Evolutionary conservation across 1,139 yeast genomes (phyloP).

Genomic region (Hansenula sp.): DNA sequence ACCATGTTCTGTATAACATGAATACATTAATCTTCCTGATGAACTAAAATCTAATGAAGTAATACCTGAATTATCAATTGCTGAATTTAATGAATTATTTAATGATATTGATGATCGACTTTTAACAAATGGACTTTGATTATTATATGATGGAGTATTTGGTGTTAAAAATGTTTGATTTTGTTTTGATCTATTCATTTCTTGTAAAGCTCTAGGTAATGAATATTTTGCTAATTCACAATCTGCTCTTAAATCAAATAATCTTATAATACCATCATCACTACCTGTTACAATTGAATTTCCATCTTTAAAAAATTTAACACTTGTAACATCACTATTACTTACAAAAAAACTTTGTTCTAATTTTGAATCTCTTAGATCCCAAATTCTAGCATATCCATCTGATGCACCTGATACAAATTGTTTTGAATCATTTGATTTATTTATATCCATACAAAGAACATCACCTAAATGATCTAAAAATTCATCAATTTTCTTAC

Average conservation of each 20-base stretch:
- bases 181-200: conserved; percentile 6
- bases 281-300: conserved; percentile 65
- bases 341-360: conserved; percentile 59
- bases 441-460: conserved; percentile 41
- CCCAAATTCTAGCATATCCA: conserved; percentile 73
- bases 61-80: conserved; percentile 58
- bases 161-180: conserved; percentile 17
- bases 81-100: conserved; percentile 25
- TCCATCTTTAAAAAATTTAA: conserved; percentile 70
- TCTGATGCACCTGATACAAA: conserved; percentile 78
- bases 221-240: conserved; percentile 58
- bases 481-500: conserved; percentile 50
- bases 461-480: conserved; percentile 83
- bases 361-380: conserved; percentile 48
- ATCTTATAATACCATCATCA: conserved; percentile 72
- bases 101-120: conserved; percentile 8
- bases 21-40: conserved; percentile 72
- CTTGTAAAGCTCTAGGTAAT: conserved; percentile 27
- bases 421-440: conserved; percentile 23
- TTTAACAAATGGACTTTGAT: conserved; percentile 3
- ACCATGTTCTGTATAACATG: conserved; percentile 73
- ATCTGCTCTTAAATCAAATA: conserved; percentile 77
- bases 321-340: conserved; percentile 61
- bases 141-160: conserved; percentile 2
- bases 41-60: conserved; percentile 67